These are phyloP conservation scores for Beauveria brongniartii DNA, from an alignment of 2,329 filamentous ascomycete species.

Conservation along the genomic window DNA sequence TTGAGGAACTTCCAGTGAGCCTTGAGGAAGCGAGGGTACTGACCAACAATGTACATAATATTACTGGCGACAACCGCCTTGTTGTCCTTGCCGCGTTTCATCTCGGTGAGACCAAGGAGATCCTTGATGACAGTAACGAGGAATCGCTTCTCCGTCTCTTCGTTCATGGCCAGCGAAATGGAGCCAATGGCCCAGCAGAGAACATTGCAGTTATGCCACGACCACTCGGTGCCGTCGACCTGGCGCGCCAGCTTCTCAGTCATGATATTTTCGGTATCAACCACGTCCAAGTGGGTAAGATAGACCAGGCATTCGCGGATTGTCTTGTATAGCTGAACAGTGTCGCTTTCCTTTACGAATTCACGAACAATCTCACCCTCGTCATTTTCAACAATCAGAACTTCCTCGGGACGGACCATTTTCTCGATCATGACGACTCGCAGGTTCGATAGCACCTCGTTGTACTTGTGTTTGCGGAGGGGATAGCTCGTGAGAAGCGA, in stretches of 20 bases:
- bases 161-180: slow-evolving; percentile 98
- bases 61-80: slow-evolving; percentile 98
- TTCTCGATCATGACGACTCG: slow-evolving; percentile 99
- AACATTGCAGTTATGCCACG: slow-evolving; percentile 99
- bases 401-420: slow-evolving; percentile 97
- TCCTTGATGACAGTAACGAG: slow-evolving; percentile 98
- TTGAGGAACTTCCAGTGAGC: slow-evolving; percentile 99
- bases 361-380: slow-evolving; percentile 98
- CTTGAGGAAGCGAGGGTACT: slow-evolving; percentile 96
- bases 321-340: slow-evolving; percentile 98
- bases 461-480: slow-evolving; percentile 95
- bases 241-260: slow-evolving; percentile 94
- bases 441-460: slow-evolving; percentile 85
- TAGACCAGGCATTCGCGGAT: slow-evolving; percentile 96
- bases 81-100: slow-evolving; percentile 99
- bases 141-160: slow-evolving; percentile 98
- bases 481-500: slow-evolving; percentile 81
- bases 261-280: slow-evolving; percentile 98
- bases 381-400: slow-evolving; percentile 98
- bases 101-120: slow-evolving; percentile 89
- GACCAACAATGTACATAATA: slow-evolving; percentile 99
- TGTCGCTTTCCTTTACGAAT: slow-evolving; percentile 98
- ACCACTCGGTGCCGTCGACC: slow-evolving; percentile 94
- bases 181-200: slow-evolving; percentile 99
- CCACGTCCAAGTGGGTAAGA: slow-evolving; percentile 91